Evolutionary conservation across 2,329 filamentous ascomycete genomes (phyloP), one percentile per base, ranked within the genome.

Genomic region (Lasiodiplodia sp.): DNA sequence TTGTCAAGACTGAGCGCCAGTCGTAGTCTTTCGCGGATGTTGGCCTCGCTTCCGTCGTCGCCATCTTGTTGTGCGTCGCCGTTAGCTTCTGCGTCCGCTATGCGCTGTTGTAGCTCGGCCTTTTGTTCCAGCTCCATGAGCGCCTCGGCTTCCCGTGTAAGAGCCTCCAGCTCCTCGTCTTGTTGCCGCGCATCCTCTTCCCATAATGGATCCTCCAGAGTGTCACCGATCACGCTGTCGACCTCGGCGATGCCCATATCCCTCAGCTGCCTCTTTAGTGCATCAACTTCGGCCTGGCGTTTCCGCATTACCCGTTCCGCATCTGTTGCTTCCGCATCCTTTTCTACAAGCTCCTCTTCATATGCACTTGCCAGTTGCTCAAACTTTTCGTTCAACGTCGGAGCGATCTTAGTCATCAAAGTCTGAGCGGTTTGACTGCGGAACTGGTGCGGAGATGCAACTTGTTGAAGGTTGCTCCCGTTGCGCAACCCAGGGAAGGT

Each of bases 321-420:
- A 70, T 86, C 84, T 11, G 77, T 74, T 0, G 80, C 75, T 69
- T 86, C 84, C 3, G 78, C 78, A 65, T 93, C 88, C 75, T 92
- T 93, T 72, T 94, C 91, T 65, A 87, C 86, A 73, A 92, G 87
- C 76, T 95, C 91, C 34, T 90, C 87, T 69, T 96, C 92, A 75
- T 93, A 93, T 68, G 81, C 79, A 23, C 74, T 71, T 4, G 83
- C 82, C 25, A 85, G 74, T 63, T 79, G 75, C 68, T 80, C 77
- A 64, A 79, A 79, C 64, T 84, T 84, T 68, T 79, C 79, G 21
- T 80, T 87, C 2, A 87, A 72, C 81, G 87, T 72, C 80, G 86
- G 79, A 84, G 87, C 71, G 84, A 90, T 75, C 88, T 89, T 72
- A 84, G 87, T 73, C 86, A 89, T 83, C 86, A 93, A 40, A 85